A percentile compares a stretch with the other conserved stretches of the same genome.
These are phyloP conservation scores for Eutrema salsugineum DNA, from an alignment of 441 rosid species.

Conservation along the genomic window DNA sequence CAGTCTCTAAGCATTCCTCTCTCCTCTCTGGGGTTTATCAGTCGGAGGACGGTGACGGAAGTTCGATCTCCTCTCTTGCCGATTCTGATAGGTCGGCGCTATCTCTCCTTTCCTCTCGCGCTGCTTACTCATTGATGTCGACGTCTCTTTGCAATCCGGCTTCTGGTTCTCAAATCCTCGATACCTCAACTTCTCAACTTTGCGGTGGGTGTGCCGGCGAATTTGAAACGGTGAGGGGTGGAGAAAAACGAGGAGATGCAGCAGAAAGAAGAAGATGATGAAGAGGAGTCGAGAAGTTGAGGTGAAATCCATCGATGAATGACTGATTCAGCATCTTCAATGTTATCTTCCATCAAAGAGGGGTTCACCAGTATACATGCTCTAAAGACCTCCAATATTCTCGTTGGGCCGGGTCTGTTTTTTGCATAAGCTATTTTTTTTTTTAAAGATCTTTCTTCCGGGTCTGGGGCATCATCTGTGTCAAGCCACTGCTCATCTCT, in stretches of 20 bases:
- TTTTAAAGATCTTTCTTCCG: neutral
- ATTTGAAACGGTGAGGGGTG: no score
- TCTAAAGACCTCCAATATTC: no score
- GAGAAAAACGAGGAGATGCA: slow-evolving; percentile 38
- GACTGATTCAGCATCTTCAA: slow-evolving; percentile 38
- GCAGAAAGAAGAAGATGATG: slow-evolving; percentile 34
- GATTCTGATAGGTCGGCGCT: slow-evolving; percentile 89
- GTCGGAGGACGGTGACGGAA: slow-evolving; percentile 20
- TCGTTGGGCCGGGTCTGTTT: neutral
- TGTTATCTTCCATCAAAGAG: slow-evolving; percentile 46
- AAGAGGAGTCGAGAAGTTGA: neutral
- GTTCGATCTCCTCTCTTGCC: slow-evolving; percentile 61
- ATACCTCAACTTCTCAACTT: no score
- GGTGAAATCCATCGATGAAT: slow-evolving; percentile 42
- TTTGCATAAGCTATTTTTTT: no score
- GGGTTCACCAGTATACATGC: no score
- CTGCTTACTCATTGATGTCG: slow-evolving; percentile 59
- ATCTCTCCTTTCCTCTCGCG: slow-evolving; percentile 65
- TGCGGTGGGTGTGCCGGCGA: no score
- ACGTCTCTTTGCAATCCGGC: slow-evolving; percentile 40
- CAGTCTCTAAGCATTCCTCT: slow-evolving; percentile 76
- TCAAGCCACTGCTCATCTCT: neutral
- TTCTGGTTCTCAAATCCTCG: no score
- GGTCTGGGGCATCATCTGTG: neutral
- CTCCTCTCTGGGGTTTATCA: slow-evolving; percentile 40